These are phyloP conservation scores for Colletotrichum euphorbiae DNA, from an alignment of 2,329 filamentous ascomycete genomes.

Conservation along the genomic window DNA sequence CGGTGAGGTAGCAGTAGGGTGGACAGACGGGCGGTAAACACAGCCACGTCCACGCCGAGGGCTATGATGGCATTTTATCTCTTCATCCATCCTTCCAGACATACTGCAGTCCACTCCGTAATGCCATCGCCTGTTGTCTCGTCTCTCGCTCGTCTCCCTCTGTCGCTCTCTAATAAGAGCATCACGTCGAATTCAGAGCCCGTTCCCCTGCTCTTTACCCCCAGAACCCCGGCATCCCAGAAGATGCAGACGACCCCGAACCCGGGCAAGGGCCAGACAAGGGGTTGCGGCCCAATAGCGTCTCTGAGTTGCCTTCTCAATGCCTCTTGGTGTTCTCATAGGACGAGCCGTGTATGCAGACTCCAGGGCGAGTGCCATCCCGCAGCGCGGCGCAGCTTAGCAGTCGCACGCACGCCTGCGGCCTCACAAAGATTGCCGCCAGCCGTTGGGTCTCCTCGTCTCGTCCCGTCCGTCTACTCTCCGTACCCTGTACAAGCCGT, in stretches of 20 bases:
- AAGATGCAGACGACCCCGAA: slow-evolving; percentile 37
- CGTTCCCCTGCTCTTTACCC: slow-evolving; percentile 9
- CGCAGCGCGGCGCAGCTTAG: slow-evolving; percentile 58
- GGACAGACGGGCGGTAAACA: slow-evolving; percentile 23
- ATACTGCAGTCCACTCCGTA: neutral
- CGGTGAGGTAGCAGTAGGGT: slow-evolving; percentile 19
- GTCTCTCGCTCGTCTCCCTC: neutral
- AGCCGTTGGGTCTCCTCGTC: slow-evolving; percentile 11
- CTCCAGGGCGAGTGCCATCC: slow-evolving; percentile 48
- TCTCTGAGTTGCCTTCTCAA: slow-evolving; percentile 34
- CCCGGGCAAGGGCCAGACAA: slow-evolving; percentile 33
- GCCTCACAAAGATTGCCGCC: slow-evolving; percentile 35
- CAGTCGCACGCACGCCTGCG: slow-evolving; percentile 46
- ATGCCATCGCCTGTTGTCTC: neutral
- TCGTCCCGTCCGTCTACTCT: slow-evolving; percentile 8
- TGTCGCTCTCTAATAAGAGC: slow-evolving; percentile 4
- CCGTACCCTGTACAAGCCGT: slow-evolving; percentile 20
- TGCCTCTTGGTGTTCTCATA: slow-evolving; percentile 45
- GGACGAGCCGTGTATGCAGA: slow-evolving; percentile 48
- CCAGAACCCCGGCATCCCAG: slow-evolving; percentile 24
- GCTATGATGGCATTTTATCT: too few relatives aligned
- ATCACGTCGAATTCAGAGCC: slow-evolving; percentile 15
- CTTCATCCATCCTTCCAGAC: too few relatives aligned
- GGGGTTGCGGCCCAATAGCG: slow-evolving; percentile 53
- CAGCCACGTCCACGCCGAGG: slow-evolving; percentile 10